A percentile compares a stretch with the other conserved stretches of the same genome.
These are phyloP conservation scores for Pseudocohnilembus persalinus DNA, from an alignment of 169 alveolate genomes.

Conservation along the genomic window DNA sequence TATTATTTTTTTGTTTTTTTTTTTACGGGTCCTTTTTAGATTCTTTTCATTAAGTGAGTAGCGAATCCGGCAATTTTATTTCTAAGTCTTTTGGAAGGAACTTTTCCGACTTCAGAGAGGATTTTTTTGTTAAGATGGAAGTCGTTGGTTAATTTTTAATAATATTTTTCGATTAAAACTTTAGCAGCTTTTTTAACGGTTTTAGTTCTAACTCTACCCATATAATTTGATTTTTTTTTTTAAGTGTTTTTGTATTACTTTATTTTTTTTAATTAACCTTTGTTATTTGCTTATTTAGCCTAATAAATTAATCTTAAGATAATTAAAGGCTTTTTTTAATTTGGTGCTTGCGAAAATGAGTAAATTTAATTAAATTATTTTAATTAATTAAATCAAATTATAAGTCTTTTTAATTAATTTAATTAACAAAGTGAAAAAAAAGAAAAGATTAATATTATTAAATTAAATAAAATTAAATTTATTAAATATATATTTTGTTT, in stretches of 20 bases:
- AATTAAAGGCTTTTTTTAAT: too few species aligned
- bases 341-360: too few species aligned
- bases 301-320: not conserved
- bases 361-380: too few species aligned
- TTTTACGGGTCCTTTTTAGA: constrained; percentile 97
- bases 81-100: constrained; percentile 98
- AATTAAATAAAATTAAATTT: too few species aligned
- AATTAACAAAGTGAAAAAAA: too few species aligned
- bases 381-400: too few species aligned
- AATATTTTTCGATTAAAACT: constrained; percentile 98
- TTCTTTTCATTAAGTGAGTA: constrained; percentile 91
- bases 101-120: constrained; percentile 98
- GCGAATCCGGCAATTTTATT: constrained; percentile 98
- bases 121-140: constrained; percentile 99
- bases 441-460: too few species aligned
- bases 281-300: constrained; percentile 9
- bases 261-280: constrained; percentile 16
- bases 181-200: constrained; percentile 99
- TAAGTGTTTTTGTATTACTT: too few species aligned
- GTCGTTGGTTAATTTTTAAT: constrained; percentile 95
- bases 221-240: constrained; percentile 15
- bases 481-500: too few species aligned
- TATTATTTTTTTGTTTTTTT: too few species aligned
- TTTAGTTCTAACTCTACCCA: constrained; percentile 99
- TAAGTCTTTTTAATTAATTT: too few species aligned